Base-by-base conservation (phyloP, 345 rosid genomes). In the Lagerstroemia speciosa region DNA sequence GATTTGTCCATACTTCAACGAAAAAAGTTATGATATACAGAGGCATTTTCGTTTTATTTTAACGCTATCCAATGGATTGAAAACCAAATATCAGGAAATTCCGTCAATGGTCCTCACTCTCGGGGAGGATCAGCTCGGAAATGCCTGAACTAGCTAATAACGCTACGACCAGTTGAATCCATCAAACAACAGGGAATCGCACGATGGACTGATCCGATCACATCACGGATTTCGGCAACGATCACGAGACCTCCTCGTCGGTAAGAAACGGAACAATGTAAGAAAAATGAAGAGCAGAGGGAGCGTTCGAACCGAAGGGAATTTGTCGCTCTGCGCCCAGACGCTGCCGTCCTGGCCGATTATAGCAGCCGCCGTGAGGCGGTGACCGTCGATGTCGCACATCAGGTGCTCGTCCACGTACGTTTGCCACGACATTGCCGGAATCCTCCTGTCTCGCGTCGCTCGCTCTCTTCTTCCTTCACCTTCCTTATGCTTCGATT, bases 281-380 rank as follows among this genome's bases (percentile, higher is more conserved):
- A 62, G 31, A 17, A 58, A 16, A 24, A 19, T 14, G 3, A 31
- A 53, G 2, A 22, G 60, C n/a, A 17, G 46, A 41, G 14, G 14
- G 41, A 34, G 24, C 19, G 66, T 33, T 33, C 45, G 6, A 45
- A 72, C 71, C 78, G 70, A 48, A 63, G 86, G 86, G 76, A 80
- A 83, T 34, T 17, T 63, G 31, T 77, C 7, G 77, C 82, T 80
- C 82, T 76, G 82, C 6, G 84, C 84, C 84, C 86, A 83, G 29
- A 80, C 79, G 79, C 76, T 80, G 53, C 84, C 86, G 66, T 83
- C 86, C 32, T 72, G 80, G 68, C 86, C 86, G 71, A 83, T 52
- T 69, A 83, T 83, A 27, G 84, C 84, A 10, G 86, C 82, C 19
- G 82, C 50, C 7, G 80, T 57, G 65, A 80, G 82, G 45, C 60